Percentiles rank a stretch among this genome's conserved stretches.
These are phyloP conservation scores for Stephania japonica DNA, from an alignment of 164 flowering plant genomes.

Conservation along the genomic window DNA sequence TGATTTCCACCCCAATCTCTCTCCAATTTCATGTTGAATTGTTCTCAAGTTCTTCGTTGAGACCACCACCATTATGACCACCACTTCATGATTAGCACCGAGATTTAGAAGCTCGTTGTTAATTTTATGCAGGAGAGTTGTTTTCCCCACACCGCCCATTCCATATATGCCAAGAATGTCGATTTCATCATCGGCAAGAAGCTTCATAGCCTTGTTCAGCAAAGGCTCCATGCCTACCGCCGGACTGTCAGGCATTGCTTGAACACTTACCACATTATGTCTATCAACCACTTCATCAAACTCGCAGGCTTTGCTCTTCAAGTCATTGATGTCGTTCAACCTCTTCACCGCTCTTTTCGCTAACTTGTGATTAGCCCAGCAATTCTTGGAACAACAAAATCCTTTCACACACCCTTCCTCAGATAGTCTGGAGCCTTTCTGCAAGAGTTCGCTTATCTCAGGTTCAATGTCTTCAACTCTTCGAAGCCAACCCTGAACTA, in stretches of 20 bases:
- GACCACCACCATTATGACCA: background rate
- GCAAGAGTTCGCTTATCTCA: background rate
- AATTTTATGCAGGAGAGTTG: background rate
- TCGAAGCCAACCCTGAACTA: slow-evolving; percentile 8
- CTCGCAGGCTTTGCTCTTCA: background rate
- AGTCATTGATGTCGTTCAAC: background rate
- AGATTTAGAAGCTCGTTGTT: background rate
- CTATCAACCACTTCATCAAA: background rate
- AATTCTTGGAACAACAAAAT: slow-evolving; percentile 13
- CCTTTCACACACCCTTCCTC: slow-evolving; percentile 1
- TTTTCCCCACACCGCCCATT: background rate
- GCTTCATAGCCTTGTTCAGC: background rate
- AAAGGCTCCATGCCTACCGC: background rate
- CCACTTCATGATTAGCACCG: background rate
- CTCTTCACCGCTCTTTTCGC: slow-evolving; percentile 10
- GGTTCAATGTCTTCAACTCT: background rate
- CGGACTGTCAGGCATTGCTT: background rate
- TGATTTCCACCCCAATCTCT: background rate
- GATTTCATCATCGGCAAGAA: background rate
- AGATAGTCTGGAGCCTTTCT: background rate
- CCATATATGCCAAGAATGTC: background rate
- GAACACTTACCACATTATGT: background rate
- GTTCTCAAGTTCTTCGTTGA: background rate
- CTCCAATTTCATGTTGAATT: background rate
- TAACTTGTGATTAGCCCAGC: slow-evolving; percentile 14